Evolutionary conservation across 495 filamentous ascomycete species (phyloP).

Genomic region (Aspergillus egyptiacus): DNA sequence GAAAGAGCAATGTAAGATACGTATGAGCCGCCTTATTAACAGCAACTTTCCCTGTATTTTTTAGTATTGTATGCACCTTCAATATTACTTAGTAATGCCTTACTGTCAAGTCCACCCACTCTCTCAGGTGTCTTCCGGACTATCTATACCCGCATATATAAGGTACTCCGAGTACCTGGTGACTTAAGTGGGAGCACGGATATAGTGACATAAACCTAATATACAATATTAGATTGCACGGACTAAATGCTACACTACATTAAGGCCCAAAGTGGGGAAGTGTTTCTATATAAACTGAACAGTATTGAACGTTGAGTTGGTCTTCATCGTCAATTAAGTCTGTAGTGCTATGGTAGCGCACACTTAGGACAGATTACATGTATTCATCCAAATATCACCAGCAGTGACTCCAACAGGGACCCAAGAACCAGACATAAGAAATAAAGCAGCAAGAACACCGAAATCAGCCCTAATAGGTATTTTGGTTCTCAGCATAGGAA

Average conservation of each 20-base stretch:
- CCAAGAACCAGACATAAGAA: constrained; percentile 14
- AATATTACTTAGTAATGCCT: background rate
- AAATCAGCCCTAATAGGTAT: constrained; percentile 9
- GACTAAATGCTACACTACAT: no score
- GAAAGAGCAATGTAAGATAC: background rate
- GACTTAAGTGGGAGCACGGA: no score
- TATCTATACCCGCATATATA: no score
- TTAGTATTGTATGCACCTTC: background rate
- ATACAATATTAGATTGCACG: no score
- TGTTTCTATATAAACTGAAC: no score
- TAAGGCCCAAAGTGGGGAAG: no score
- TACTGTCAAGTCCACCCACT: background rate
- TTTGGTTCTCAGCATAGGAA: background rate
- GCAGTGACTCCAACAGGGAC: background rate
- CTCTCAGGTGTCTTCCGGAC: no score
- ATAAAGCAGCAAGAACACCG: constrained; percentile 14
- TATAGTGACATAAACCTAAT: no score
- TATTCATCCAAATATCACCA: constrained; percentile 14
- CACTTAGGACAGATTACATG: constrained; percentile 4
- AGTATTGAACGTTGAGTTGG: no score
- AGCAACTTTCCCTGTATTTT: background rate
- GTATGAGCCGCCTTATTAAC: background rate
- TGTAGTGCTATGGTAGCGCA: constrained; percentile 4
- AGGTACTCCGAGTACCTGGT: no score
- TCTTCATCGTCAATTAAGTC: constrained; percentile 1